phyloP scores from a whole-genome alignment of 345 rosid genomes.

The Melaleuca quinquenervia region DNA sequence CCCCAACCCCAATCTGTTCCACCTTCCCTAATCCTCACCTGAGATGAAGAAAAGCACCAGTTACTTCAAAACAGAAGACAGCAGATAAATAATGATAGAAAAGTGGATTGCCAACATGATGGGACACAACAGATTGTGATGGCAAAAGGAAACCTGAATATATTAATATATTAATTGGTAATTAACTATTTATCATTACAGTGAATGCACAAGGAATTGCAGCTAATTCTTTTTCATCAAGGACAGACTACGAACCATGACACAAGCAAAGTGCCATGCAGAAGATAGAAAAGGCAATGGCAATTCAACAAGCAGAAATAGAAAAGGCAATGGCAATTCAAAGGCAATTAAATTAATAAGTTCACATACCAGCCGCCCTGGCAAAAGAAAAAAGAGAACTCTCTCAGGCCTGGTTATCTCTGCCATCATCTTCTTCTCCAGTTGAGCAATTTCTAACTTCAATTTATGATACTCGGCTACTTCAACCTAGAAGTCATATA shows the following conservation, averaged over 20 bases:
- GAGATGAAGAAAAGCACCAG: slow-evolving; percentile 8
- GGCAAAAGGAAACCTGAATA: background rate
- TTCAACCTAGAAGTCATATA: slow-evolving; percentile 40
- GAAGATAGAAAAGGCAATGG: background rate
- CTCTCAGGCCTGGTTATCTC: slow-evolving; percentile 97
- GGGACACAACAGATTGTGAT: background rate
- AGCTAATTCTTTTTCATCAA: background rate
- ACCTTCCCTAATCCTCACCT: slow-evolving; percentile 94
- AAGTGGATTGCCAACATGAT: background rate
- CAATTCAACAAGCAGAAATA: background rate
- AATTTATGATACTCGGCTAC: slow-evolving; percentile 86
- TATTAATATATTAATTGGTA: background rate
- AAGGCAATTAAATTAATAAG: background rate
- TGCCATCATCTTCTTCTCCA: slow-evolving; percentile 86
- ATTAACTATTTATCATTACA: background rate
- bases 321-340: background rate
- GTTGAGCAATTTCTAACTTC: slow-evolving; percentile 70
- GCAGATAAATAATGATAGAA: background rate
- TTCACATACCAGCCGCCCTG: slow-evolving; percentile 83
- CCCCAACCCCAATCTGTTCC: slow-evolving; percentile 99
- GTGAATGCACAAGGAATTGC: background rate
- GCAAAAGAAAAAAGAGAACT: slow-evolving; percentile 72
- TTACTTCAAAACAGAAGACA: background rate
- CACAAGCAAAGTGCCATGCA: background rate
- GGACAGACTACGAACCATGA: background rate